phyloP scores from a whole-genome alignment of 2,329 filamentous ascomycete genomes.

The Septoria petroselini region DNA sequence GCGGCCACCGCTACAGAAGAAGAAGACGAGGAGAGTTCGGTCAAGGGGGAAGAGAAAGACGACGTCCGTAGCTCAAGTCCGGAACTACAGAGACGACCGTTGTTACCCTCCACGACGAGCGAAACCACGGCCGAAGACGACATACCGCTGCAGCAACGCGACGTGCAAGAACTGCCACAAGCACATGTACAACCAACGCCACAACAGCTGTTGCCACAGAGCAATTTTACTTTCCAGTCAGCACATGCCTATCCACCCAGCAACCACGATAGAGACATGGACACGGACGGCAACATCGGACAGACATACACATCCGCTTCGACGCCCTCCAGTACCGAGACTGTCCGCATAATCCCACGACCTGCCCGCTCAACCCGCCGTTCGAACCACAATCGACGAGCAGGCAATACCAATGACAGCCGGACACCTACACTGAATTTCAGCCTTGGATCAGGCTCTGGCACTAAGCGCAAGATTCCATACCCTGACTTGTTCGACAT shows the following conservation, averaged over 20 bases:
- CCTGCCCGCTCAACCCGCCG: constrained; percentile 22
- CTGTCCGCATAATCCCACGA: constrained; percentile 31
- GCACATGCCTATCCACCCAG: constrained; percentile 54
- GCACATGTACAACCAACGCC: constrained; percentile 12
- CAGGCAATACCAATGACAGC: constrained; percentile 25
- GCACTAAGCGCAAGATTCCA: constrained; percentile 70
- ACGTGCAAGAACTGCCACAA: constrained; percentile 30
- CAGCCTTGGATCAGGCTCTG: constrained; percentile 60
- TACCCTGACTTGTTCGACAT: constrained; percentile 74
- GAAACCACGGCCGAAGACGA: constrained; percentile 28
- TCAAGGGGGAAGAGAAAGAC: constrained; percentile 49
- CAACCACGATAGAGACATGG: constrained; percentile 50
- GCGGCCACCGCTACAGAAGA: constrained; percentile 58
- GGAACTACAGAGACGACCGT: constrained; percentile 31
- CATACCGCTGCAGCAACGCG: constrained; percentile 19
- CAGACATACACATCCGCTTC: constrained; percentile 46
- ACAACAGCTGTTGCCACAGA: constrained; percentile 40
- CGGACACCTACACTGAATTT: constrained; percentile 39
- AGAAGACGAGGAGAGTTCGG: constrained; percentile 57
- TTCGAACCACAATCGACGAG: constrained; percentile 35
- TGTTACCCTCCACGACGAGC: constrained; percentile 21
- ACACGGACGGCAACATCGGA: constrained; percentile 41
- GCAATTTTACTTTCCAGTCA: constrained; percentile 68
- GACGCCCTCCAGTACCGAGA: constrained; percentile 33
- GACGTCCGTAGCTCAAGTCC: constrained; percentile 48